phyloP scores from a whole-genome alignment of 495 filamentous ascomycete species.

The Penicilliopsis zonata region DNA sequence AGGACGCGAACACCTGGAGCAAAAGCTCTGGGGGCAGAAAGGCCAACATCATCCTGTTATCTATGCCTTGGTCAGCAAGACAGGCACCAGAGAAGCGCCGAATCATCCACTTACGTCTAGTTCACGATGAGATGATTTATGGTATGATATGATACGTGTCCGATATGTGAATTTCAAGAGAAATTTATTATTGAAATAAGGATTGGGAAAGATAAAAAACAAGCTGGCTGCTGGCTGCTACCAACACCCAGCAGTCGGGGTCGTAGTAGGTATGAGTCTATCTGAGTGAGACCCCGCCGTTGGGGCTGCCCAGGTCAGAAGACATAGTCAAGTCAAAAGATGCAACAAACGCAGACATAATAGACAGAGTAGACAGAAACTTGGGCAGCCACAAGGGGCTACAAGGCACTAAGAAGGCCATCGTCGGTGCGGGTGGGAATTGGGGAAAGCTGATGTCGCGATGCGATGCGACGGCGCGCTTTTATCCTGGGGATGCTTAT shows the following conservation, averaged over 20 bases:
- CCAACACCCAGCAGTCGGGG: too few species aligned
- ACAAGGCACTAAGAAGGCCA: constrained; percentile 17
- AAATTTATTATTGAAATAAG: too few species aligned
- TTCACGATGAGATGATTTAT: constrained; percentile 6
- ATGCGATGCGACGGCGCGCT: not conserved
- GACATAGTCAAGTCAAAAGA: constrained; percentile 19
- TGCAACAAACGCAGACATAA: constrained; percentile 6
- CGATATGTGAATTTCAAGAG: too few species aligned
- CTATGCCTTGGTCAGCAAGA: not conserved
- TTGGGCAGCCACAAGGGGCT: constrained; percentile 17
- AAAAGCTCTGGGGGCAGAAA: constrained; percentile 50
- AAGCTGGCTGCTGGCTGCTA: too few species aligned
- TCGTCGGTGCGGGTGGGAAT: constrained; percentile 2
- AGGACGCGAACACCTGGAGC: constrained; percentile 46
- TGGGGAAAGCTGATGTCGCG: not conserved
- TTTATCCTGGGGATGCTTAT: not conserved
- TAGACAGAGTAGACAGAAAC: constrained; percentile 8
- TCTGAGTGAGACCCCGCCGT: constrained; percentile 51
- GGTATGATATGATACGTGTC: too few species aligned
- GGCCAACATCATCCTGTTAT: constrained; percentile 32
- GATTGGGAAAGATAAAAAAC: too few species aligned
- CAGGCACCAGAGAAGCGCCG: constrained; percentile 1
- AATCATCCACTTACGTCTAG: constrained; percentile 2
- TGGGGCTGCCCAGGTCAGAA: constrained; percentile 53
- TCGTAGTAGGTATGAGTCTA: constrained; percentile 20